Evolutionary conservation across 805 yeast genomes (phyloP).

Genomic region (Kodamaea nitidulidarum): DNA sequence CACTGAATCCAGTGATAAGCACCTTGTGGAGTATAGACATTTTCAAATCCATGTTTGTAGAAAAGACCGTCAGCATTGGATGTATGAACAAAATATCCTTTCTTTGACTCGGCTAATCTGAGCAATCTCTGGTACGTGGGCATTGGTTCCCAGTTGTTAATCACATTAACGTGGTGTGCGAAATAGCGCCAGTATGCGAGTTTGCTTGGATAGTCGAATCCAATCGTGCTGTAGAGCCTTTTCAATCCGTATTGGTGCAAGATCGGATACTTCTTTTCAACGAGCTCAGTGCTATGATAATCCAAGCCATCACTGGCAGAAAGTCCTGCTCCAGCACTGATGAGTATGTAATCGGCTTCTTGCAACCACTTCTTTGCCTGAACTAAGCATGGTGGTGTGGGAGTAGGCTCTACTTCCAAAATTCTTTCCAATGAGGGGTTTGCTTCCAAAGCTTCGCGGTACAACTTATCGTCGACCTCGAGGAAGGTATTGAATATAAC

Average conservation of each 20-base stretch:
- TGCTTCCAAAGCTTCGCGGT: not conserved
- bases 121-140: not conserved
- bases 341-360: slow-evolving; percentile 2
- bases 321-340: slow-evolving; percentile 6
- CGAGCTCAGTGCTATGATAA: not conserved
- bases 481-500: slow-evolving; percentile 4
- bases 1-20: slow-evolving; percentile 4
- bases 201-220: slow-evolving; percentile 1
- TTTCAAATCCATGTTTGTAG: slow-evolving; percentile 1
- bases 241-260: not conserved
- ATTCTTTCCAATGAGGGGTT: not conserved
- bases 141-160: not conserved
- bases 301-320: slow-evolving; percentile 5
- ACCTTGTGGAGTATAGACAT: slow-evolving; percentile 3
- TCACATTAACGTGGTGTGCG: not conserved
- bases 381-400: not conserved
- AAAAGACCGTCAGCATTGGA: slow-evolving; percentile 5
- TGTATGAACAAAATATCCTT: slow-evolving; percentile 1
- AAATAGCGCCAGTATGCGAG: slow-evolving; percentile 1
- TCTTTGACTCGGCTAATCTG: not conserved
- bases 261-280: not conserved
- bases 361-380: not conserved
- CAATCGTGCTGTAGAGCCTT: slow-evolving; percentile 2
- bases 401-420: not conserved
- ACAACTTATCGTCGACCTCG: not conserved